phyloP scores from a whole-genome alignment of 129 eudicot species.

The Arctium lappa region DNA sequence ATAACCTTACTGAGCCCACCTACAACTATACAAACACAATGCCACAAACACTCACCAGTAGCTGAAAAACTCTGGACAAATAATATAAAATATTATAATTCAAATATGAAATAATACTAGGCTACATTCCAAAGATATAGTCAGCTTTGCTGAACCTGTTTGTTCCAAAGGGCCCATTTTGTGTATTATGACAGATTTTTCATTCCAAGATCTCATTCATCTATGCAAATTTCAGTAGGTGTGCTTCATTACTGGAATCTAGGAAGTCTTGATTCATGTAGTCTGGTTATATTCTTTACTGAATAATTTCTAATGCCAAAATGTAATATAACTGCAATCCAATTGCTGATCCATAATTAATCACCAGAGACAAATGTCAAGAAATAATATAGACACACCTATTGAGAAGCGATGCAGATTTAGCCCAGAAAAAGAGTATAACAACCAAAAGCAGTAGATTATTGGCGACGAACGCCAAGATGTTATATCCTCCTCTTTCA shows the following conservation, averaged over 20 bases:
- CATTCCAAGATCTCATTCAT: not conserved
- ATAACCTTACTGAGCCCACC: no score
- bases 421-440: constrained; percentile 93
- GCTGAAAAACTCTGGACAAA: not conserved
- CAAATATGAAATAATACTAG: not conserved
- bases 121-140: not conserved
- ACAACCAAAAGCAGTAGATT: constrained; percentile 71
- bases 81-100: not conserved
- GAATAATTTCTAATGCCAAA: not conserved
- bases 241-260: not conserved
- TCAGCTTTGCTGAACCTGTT: not conserved
- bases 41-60: not conserved
- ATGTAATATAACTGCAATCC: not conserved
- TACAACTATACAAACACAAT: not conserved
- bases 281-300: not conserved
- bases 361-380: not conserved
- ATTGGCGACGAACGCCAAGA: constrained; percentile 56
- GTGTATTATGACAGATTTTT: not conserved
- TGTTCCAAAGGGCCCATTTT: not conserved
- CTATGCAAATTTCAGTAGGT: not conserved
- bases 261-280: not conserved
- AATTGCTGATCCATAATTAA: not conserved
- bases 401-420: constrained; percentile 85
- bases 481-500: constrained; percentile 65
- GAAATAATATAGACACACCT: constrained; percentile 33